phyloP scores from a whole-genome alignment of 2,329 filamentous ascomycete species.

The Talaromyces amestolkiae region DNA sequence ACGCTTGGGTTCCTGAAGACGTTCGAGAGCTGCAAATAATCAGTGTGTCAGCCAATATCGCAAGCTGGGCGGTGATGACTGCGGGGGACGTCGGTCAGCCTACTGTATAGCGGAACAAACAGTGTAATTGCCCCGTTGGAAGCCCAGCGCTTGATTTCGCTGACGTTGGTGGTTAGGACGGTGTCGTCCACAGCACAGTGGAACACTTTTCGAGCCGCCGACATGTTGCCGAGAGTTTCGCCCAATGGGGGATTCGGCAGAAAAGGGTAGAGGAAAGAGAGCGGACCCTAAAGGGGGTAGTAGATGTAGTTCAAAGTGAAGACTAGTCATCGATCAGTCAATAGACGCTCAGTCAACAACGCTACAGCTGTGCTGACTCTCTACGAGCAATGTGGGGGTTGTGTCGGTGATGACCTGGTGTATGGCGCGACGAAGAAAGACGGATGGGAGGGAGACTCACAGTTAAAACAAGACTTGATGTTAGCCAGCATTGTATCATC shows the following conservation, averaged over 20 bases:
- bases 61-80: constrained; percentile 18
- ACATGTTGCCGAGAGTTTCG: constrained; percentile 29
- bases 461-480: constrained; percentile 27
- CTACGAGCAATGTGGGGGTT: constrained; percentile 28
- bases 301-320: constrained; percentile 12
- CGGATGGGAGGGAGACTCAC: constrained; percentile 25
- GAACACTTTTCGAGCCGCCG: constrained; percentile 46
- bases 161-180: constrained; percentile 51
- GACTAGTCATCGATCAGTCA: constrained; percentile 5
- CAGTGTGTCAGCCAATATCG: constrained; percentile 11
- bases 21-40: constrained; percentile 42
- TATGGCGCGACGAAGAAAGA: constrained; percentile 11
- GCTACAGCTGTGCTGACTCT: background rate
- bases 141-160: constrained; percentile 54
- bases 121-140: constrained; percentile 50
- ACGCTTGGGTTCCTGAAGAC: constrained; percentile 46
- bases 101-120: constrained; percentile 54
- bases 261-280: constrained; percentile 1
- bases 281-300: constrained; percentile 16
- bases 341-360: background rate
- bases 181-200: constrained; percentile 55
- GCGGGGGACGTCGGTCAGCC: constrained; percentile 21
- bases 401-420: constrained; percentile 21
- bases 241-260: background rate
- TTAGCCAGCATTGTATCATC: constrained; percentile 35